Base-by-base conservation (phyloP, 2,329 filamentous ascomycete genomes). In the Fusarium sambucinum region DNA sequence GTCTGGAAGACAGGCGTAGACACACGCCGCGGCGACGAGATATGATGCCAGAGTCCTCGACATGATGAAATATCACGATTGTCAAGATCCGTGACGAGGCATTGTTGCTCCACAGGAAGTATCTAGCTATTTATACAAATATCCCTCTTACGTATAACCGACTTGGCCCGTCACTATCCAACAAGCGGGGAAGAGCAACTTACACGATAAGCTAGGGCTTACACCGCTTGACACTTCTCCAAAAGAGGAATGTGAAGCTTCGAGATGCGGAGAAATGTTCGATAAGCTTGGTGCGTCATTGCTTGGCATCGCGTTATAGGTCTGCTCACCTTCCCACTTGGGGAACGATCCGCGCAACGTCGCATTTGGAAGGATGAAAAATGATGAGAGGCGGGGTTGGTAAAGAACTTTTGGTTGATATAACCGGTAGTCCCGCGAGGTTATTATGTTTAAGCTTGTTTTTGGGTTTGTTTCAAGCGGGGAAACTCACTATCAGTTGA, bases 281-380 rank as follows among this genome's bases (percentile, higher is more conserved):
- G 66, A 69, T 69, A 69, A 66, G 60, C 29, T 17, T 33, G 32
- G 37, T 59, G 60, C 60, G 56, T 69, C 66, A 69, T 66, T 45
- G 32, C 66, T 69, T 69, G 65, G 65, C 52, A 13, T 38, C 23
- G 40, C 25, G 23, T 37, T 38, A 6, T 27, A 23, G 14, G 40
- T 44, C 3, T 44, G 17, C 7, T 47, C 29, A 69, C 66, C 66
- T 69, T 69, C 66, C 60, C 1, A 46, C 19, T 69, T 69, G 52
- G 60, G 66, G 16, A 23, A 13, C 0, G 32, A 48, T 54, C 65
- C 55, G 65, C 13, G 52, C 25, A 32, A 51, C 52, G 50, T 68
- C n/a, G 66, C 30, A 64, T 55, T 14, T 13, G 1, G 10, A 11
- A 19, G 11, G 6, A 54, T 32, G 9, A 3, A n/a, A 21, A 19